These are phyloP conservation scores for Myxozyma vanderwaltii DNA, from an alignment of 805 yeast species.

Conservation along the genomic window DNA sequence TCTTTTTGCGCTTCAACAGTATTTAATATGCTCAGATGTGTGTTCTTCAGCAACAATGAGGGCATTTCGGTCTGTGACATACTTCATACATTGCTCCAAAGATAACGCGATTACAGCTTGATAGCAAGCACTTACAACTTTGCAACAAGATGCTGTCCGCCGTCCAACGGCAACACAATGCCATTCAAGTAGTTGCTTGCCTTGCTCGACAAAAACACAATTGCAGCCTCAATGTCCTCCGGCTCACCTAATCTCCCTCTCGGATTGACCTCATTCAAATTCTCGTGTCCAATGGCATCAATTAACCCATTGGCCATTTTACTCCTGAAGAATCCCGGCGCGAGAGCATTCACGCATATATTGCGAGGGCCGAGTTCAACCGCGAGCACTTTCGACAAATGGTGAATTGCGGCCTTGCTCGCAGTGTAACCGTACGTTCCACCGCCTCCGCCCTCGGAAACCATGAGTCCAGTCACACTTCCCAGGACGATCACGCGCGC, in stretches of 20 bases:
- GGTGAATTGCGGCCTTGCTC: slow-evolving; percentile 75
- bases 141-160: slow-evolving; percentile 58
- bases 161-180: slow-evolving; percentile 67
- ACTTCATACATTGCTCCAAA: too few relatives aligned
- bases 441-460: slow-evolving; percentile 42
- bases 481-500: slow-evolving; percentile 67
- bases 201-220: slow-evolving; percentile 58
- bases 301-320: slow-evolving; percentile 72
- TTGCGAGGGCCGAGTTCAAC: slow-evolving; percentile 65
- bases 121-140: slow-evolving; percentile 30
- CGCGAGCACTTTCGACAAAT: slow-evolving; percentile 64
- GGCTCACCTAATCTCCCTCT: slow-evolving; percentile 62
- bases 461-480: slow-evolving; percentile 57
- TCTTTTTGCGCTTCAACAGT: slow-evolving; percentile 18
- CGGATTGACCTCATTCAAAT: slow-evolving; percentile 56
- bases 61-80: neutral
- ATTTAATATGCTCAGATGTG: slow-evolving; percentile 17
- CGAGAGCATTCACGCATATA: slow-evolving; percentile 68
- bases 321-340: slow-evolving; percentile 78
- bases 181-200: slow-evolving; percentile 68
- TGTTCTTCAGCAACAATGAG: slow-evolving; percentile 6
- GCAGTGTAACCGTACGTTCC: slow-evolving; percentile 73
- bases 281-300: slow-evolving; percentile 54
- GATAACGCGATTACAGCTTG: too few relatives aligned
- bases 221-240: slow-evolving; percentile 59